phyloP scores from a whole-genome alignment of 441 rosid genomes.

The Croton setiger region DNA sequence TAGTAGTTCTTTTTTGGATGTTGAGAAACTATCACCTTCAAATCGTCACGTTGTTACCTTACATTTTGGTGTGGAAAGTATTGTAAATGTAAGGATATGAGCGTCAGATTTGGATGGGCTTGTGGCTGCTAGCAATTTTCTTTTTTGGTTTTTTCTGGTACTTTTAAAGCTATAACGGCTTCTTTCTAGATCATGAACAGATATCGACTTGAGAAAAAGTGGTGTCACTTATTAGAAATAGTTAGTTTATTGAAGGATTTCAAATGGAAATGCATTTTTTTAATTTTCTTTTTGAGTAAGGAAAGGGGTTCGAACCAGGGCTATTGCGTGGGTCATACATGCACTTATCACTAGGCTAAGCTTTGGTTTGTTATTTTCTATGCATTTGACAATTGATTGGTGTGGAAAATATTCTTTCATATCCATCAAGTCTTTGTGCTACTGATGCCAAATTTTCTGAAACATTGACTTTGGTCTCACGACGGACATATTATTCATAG shows the following conservation, averaged over 20 bases:
- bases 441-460: slow-evolving; percentile 1
- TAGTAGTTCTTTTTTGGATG: neutral
- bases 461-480: neutral
- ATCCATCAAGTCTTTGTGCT: neutral
- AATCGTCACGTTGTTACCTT: neutral
- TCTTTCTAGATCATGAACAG: neutral
- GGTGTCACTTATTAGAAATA: neutral
- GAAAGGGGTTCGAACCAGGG: no score
- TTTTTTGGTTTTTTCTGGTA: neutral
- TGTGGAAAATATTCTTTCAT: slow-evolving; percentile 4
- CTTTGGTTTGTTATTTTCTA: no score
- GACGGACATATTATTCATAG: neutral
- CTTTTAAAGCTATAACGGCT: slow-evolving; percentile 2
- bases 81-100: neutral
- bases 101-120: neutral
- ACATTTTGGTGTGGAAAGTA: neutral
- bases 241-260: neutral
- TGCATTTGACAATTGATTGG: neutral
- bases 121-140: neutral
- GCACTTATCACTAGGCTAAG: no score
- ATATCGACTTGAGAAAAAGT: neutral
- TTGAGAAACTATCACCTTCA: neutral
- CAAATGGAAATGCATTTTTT: neutral
- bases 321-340: no score
- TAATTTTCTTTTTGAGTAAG: no score